Evolutionary conservation across 345 rosid genomes (phyloP), one percentile per base, ranked within the genome.

Genomic region (Corchorus olitorius): DNA sequence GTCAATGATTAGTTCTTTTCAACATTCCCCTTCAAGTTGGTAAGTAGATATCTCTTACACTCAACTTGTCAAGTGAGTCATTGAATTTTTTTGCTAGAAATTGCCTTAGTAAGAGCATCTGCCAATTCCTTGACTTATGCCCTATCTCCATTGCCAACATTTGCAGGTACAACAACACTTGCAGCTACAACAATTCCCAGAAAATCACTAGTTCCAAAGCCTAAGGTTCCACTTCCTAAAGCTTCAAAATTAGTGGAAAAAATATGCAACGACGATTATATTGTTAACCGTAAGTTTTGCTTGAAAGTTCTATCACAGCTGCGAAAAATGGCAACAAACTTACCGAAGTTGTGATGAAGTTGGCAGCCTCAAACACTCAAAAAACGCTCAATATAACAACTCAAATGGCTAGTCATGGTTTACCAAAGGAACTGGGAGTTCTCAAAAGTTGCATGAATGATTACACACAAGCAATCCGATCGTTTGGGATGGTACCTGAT

Each of bases 291-390:
- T 8, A 68, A 56, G 19, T 68, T 68, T 56, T 68, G 72, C 72
- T 39, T 68, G 27, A 68, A 48, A 46, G 72, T 56, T 48, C 55
- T 68, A 4, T 68, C 72, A 56, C 72, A 8, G 56, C 72, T 3
- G 72, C 72, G 0, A 68, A 19, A 4, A 9, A 43, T 20, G 1
- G 0, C 33, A 13, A 20, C 10, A 17, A 22, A n/a, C 19, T 68
- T 1, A 4, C 50, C 0, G 17, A 45, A 0, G 70, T 66, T 4
- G 1, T 66, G 10, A 9, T 66, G 33, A 19, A 66, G 15, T 15
- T 50, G 11, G 60, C 59, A 22, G 62, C 16, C 15, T 0, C 34
- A n/a, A n/a, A n/a, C n/a, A n/a, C n/a, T n/a, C n/a, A n/a, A n/a
- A n/a, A 3, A 70, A 70, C 10, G 49, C 45, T 70, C 1, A 34